A percentile compares a stretch with the other conserved stretches of the same genome.
phyloP scores from a whole-genome alignment of 1,284 basidiomycete species.

The Rhodotorula mucilaginosa region DNA sequence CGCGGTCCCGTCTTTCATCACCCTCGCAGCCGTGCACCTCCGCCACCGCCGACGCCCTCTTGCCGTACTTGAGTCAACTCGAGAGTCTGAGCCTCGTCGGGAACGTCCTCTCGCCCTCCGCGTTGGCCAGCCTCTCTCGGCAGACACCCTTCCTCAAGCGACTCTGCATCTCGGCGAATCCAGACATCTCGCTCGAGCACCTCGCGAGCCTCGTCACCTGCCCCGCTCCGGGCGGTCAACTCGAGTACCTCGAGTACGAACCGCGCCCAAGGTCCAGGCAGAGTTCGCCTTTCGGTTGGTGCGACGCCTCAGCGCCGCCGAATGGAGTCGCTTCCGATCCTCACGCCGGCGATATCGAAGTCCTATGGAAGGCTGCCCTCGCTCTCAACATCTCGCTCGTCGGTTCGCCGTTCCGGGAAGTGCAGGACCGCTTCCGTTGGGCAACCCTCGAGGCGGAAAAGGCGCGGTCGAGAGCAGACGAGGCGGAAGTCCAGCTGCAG shows the following conservation, averaged over 20 bases:
- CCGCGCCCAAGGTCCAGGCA: no score
- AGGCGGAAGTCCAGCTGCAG: not conserved
- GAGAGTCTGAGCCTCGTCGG: not conserved
- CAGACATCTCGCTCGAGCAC: not conserved
- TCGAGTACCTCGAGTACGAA: no score
- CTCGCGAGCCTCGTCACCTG: not conserved
- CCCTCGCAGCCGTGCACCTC: not conserved
- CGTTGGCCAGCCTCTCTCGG: not conserved
- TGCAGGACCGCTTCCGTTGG: slow-evolving; percentile 18
- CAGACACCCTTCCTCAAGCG: not conserved
- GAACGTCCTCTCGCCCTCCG: not conserved
- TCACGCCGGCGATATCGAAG: not conserved
- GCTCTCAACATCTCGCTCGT: not conserved
- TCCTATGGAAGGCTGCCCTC: slow-evolving; percentile 8
- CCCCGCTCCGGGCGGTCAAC: not conserved
- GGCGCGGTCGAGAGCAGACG: not conserved
- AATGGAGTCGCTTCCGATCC: no score
- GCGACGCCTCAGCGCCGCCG: not conserved
- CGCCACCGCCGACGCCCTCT: not conserved
- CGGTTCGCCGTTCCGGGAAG: slow-evolving; percentile 6
- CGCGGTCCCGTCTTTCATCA: not conserved
- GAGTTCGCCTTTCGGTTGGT: no score
- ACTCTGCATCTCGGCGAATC: not conserved
- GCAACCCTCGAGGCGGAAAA: slow-evolving; percentile 10
- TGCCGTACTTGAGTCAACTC: not conserved